Conservation (phyloP, 495 filamentous ascomycete species). For the Talaromyces stipitatus region DNA sequence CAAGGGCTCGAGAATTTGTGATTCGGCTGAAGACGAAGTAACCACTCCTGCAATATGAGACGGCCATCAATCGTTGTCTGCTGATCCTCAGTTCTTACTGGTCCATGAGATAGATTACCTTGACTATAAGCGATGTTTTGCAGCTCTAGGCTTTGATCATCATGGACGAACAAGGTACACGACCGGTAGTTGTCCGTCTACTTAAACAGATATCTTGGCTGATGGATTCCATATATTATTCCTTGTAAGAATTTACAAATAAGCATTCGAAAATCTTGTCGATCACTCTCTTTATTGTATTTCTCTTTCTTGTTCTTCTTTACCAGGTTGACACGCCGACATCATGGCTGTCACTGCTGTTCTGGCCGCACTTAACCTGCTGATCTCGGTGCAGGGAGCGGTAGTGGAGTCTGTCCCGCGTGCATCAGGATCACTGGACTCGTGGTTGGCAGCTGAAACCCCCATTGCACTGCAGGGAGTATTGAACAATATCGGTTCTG, state of each 20-base stretch:
- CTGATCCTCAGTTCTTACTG: not conserved
- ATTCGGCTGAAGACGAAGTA: not conserved
- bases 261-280: not conserved
- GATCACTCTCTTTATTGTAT: not conserved
- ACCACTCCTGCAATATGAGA: not conserved
- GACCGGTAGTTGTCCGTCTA: not conserved
- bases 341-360: not conserved
- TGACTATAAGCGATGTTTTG: not conserved
- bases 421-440: slow-evolving; percentile 21
- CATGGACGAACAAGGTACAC: not conserved
- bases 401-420: not conserved
- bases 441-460: slow-evolving; percentile 48
- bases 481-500: slow-evolving; percentile 51
- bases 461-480: slow-evolving; percentile 45
- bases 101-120: not conserved
- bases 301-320: not conserved
- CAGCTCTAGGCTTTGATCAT: not conserved
- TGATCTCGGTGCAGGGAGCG: not conserved
- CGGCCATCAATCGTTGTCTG: not conserved
- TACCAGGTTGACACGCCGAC: not conserved
- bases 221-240: not conserved
- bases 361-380: slow-evolving; percentile 1
- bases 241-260: not conserved
- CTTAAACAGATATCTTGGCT: not conserved
- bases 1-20: not conserved